Conservation (phyloP, 2,329 filamentous ascomycete genomes). For the Aspergillus carbonarius region DNA sequence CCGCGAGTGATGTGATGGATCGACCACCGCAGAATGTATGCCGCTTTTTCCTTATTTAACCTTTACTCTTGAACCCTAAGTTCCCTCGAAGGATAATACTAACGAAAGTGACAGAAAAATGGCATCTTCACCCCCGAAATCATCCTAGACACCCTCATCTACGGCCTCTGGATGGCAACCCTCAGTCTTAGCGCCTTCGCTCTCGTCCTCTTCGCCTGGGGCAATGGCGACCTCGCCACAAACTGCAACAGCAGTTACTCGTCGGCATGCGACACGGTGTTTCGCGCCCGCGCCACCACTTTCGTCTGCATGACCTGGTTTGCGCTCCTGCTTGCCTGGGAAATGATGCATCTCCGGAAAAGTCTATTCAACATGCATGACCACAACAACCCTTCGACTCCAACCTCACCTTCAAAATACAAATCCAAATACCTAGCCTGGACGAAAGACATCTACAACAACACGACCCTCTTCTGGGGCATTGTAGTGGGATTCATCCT, state of each 20-base stretch:
- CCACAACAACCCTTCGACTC: not conserved
- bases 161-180: constrained; percentile 73
- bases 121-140: constrained; percentile 79
- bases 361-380: constrained; percentile 72
- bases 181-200: constrained; percentile 65
- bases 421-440: constrained; percentile 64
- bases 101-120: constrained; percentile 41
- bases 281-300: constrained; percentile 69
- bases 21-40: constrained; percentile 67
- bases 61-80: too few relatives aligned
- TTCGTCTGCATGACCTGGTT: constrained; percentile 76
- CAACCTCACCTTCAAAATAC: constrained; percentile 33
- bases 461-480: constrained; percentile 69
- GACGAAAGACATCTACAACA: constrained; percentile 67
- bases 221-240: constrained; percentile 58
- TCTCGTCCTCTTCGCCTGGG: constrained; percentile 63
- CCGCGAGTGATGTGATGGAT: constrained; percentile 72
- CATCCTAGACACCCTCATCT: constrained; percentile 75
- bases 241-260: constrained; percentile 62
- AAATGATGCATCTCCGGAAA: constrained; percentile 70
- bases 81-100: too few relatives aligned
- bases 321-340: constrained; percentile 74
- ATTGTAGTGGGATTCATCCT: constrained; percentile 58
- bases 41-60: not conserved
- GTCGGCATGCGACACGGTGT: constrained; percentile 60